Base-by-base conservation (phyloP, 306 rosid species). In the Prosopis cineraria region DNA sequence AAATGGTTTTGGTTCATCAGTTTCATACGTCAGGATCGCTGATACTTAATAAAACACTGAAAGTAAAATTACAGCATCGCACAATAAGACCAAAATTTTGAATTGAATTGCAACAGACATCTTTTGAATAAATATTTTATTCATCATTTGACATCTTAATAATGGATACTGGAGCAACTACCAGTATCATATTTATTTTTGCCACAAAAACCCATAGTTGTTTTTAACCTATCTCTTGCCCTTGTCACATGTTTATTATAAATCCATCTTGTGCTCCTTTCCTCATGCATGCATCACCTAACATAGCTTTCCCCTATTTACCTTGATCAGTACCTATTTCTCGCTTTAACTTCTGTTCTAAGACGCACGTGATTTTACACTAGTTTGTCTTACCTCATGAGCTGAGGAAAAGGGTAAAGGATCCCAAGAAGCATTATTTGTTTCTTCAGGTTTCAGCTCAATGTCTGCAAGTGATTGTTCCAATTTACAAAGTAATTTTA, bases 401-500 rank as follows among this genome's bases (percentile, higher is more conserved):
- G 82, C 81, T 79, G 90, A 82, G 70, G 84, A 72, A 77, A 80
- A 79, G 68, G 80, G 53, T 40, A 90, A 68, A 63, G 69, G 75
- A 81, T 88, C 92, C 17, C 79, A 74, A 34, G 92, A 85, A 73
- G 79, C 84, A 68, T 50, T 83, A 34, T 83, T 81, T 64, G 86
- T 65, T 70, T 87, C 94, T 80, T 84, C 84, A 60, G 91, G 85
- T 63, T 89, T 87, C 58, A 95, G 86, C 76, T 85, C 87, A 80
- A 95, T 90, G 79, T 77, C 93, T 50, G 75, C 45, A 59, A 89
- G 68, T 75, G 96, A 95, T 65, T 88, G 96, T 84, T 93, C 97
- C 81, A 95, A 84, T 76, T 95, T 95, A 71, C 86, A 96, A 33
- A 95, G 92, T 73, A 93, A 75, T 84, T 89, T 91, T 33, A 80